These are phyloP conservation scores for Neostapfia colusana DNA, from an alignment of 176 grass and related monocot genomes.

Conservation along the genomic window DNA sequence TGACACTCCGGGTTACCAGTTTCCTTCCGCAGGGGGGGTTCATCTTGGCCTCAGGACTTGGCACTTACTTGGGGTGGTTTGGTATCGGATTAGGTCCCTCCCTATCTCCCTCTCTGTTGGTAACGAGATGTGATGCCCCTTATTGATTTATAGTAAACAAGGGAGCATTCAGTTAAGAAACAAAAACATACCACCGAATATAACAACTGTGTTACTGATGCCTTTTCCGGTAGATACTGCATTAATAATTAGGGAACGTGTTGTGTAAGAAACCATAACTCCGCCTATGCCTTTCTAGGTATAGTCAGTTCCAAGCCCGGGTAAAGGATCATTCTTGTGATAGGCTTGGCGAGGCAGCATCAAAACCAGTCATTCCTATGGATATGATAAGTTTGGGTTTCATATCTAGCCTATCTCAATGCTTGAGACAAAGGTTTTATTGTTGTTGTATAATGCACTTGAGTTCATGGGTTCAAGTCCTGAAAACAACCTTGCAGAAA, in stretches of 20 bases:
- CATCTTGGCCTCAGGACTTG: background rate
- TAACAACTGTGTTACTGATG: background rate
- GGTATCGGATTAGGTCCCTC: background rate
- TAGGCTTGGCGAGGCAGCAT: too few species aligned
- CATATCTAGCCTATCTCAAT: too few species aligned
- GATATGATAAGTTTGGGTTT: too few species aligned
- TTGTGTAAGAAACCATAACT: background rate
- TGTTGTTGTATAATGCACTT: too few species aligned
- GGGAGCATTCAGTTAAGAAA: background rate
- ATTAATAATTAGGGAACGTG: background rate
- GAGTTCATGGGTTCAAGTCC: too few species aligned
- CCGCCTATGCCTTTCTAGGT: too few species aligned
- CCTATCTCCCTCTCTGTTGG: background rate
- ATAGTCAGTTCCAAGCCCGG: too few species aligned
- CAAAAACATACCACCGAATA: background rate
- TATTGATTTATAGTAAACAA: background rate
- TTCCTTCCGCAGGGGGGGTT: background rate
- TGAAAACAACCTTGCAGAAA: too few species aligned
- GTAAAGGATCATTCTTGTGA: too few species aligned
- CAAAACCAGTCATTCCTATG: too few species aligned
- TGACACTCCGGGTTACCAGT: background rate
- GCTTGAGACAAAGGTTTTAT: too few species aligned
- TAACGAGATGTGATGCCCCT: background rate
- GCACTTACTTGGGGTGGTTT: constrained; percentile 9
- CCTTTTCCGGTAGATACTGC: background rate